Conservation (phyloP, 805 yeast species). For the Cyberlindnera veronae region DNA sequence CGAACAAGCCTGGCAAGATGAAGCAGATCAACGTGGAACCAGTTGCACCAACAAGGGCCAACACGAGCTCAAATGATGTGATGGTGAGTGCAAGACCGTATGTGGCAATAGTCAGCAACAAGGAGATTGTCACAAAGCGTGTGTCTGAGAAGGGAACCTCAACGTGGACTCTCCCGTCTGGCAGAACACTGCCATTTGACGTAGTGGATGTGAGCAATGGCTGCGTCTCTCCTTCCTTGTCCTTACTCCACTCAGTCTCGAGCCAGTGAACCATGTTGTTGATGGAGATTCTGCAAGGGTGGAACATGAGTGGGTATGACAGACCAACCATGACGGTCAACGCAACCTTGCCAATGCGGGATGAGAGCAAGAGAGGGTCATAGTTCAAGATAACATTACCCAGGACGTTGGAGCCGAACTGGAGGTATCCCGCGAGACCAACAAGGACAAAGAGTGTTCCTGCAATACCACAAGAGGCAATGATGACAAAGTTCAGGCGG, state of each 20-base stretch:
- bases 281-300: slow-evolving; percentile 72
- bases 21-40: slow-evolving; percentile 80
- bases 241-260: slow-evolving; percentile 16
- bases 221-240: slow-evolving; percentile 8
- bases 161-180: slow-evolving; percentile 18
- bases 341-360: slow-evolving; percentile 54
- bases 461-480: slow-evolving; percentile 49
- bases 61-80: slow-evolving; percentile 61
- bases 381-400: slow-evolving; percentile 74
- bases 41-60: slow-evolving; percentile 77
- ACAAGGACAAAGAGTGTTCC: slow-evolving; percentile 56
- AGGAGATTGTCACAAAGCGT: slow-evolving; percentile 48
- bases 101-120: slow-evolving; percentile 41
- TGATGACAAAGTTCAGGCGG: slow-evolving; percentile 47
- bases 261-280: slow-evolving; percentile 61
- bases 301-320: slow-evolving; percentile 76
- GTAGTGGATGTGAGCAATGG: slow-evolving; percentile 11
- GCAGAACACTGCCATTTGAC: slow-evolving; percentile 20
- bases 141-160: slow-evolving; percentile 44
- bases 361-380: slow-evolving; percentile 45
- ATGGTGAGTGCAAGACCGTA: slow-evolving; percentile 58
- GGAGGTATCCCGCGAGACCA: slow-evolving; percentile 66
- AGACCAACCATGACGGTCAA: slow-evolving; percentile 71
- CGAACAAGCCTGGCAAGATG: slow-evolving; percentile 75
- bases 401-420: slow-evolving; percentile 60